Evolutionary conservation across 169 alveolate species (phyloP), one percentile per base, ranked within the genome.

Genomic region (Cryptosporidium andersoni): DNA sequence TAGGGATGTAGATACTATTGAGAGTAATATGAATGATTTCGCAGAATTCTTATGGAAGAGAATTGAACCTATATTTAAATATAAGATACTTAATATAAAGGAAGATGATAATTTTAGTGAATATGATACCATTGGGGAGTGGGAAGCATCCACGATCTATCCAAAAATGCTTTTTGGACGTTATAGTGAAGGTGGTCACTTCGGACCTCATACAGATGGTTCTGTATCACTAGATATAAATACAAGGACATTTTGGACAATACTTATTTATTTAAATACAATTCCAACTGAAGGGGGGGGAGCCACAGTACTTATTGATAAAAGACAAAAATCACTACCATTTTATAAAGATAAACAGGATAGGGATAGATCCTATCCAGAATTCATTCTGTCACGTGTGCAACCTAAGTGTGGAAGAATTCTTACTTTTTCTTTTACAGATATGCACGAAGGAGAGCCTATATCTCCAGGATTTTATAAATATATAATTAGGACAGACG

Each of bases 151-250:
- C 2, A 68, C 74, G 5, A 58, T 74, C 1, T 74, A 74, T n/a
- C 74, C 55, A 74, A 74, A 62, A 48, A 74, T 74, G 58, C 60
- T 74, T 48, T 74, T 74, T 48, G 85, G 85, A 58, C 42, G 93
- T 66, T 90, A 90, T 53, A 39, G 74, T n/a, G 80, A 80, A 25
- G 93, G 93, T 14, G 93, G 90, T 4, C 91, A 90, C 47, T 90
- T 90, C 63, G 92, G 92, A 56, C 93, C 93, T 6, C 93, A 90
- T 64, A 74, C 93, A 12, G 93, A 90, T 37, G 90, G 93, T 51
- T 82, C 91, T 49, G 88, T 89, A 2, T 80, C 82, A 9, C 40
- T 68, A 47, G 92, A 90, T 55, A 66, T 82, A 82, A 90, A 90
- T 62, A 66, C 80, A 40, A 90, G 92, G 52, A 80, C 92, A 1